Conservation (phyloP, 257 asterid species). For the Ajuga chamaepitys region DNA sequence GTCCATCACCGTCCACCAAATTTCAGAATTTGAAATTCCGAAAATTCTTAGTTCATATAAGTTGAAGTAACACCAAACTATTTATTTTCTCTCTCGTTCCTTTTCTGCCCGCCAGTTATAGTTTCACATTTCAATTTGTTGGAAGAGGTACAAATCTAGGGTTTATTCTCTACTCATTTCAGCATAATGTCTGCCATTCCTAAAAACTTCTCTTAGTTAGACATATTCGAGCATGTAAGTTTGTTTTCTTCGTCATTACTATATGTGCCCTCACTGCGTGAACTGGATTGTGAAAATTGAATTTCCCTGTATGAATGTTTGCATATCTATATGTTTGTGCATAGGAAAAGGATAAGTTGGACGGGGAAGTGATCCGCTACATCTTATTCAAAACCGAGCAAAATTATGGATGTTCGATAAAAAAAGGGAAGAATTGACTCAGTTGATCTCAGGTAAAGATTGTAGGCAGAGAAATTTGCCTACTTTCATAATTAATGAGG, state of each 20-base stretch:
- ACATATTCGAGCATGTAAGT: conserved; percentile 61
- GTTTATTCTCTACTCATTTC: background rate
- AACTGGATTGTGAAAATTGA: background rate
- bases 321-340: background rate
- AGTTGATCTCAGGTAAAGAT: conserved; percentile 54
- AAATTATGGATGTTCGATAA: conserved; percentile 75
- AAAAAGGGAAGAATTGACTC: conserved; percentile 74
- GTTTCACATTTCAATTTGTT: background rate
- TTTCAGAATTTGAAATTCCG: background rate
- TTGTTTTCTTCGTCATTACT: background rate
- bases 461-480: conserved; percentile 70
- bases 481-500: conserved; percentile 67
- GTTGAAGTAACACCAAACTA: too few species aligned
- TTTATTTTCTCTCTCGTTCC: too few species aligned
- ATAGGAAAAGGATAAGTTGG: conserved; percentile 87
- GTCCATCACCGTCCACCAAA: conserved; percentile 7
- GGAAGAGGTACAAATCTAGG: conserved; percentile 18
- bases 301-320: background rate
- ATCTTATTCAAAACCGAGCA: conserved; percentile 70
- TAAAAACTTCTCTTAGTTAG: conserved; percentile 54
- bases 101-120: background rate
- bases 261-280: background rate
- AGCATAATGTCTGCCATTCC: conserved; percentile 40
- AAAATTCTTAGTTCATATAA: background rate
- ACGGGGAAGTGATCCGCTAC: conserved; percentile 75